Evolutionary conservation across 2,329 filamentous ascomycete species (phyloP).

Genomic region (Diaporthe sp.): DNA sequence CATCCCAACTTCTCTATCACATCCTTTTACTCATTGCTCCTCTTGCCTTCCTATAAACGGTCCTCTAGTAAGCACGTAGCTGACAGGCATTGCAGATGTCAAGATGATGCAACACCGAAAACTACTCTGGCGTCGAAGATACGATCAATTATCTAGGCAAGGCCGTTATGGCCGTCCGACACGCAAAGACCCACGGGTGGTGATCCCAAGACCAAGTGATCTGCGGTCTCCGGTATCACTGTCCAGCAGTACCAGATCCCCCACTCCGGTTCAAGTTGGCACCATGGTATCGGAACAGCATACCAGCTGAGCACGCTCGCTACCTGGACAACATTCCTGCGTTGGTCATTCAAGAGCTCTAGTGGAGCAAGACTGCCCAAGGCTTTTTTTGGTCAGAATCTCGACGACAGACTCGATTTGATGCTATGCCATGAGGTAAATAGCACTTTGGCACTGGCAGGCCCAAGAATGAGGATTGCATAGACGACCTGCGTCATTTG

Average conservation of each 20-base stretch:
- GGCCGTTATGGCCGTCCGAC: background rate
- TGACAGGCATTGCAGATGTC: background rate
- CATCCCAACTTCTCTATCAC: background rate
- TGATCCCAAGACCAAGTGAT: background rate
- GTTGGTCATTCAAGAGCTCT: background rate
- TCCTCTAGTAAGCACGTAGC: background rate
- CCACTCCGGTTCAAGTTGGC: background rate
- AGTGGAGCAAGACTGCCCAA: no score
- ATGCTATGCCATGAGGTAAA: background rate
- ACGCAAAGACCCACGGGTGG: no score
- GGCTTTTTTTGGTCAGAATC: no score
- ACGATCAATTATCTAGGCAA: background rate
- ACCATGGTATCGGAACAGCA: background rate
- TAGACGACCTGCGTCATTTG: background rate
- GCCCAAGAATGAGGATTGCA: background rate
- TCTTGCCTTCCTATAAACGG: background rate
- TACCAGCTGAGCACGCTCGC: background rate
- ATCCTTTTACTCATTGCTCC: no score
- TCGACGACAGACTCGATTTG: background rate
- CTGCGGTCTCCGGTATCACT: background rate
- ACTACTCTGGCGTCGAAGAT: background rate
- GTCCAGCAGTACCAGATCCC: background rate
- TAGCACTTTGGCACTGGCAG: slow-evolving; percentile 3
- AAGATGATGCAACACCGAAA: background rate
- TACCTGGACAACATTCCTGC: background rate